Conservation (phyloP, 805 yeast species). For the Suhomyces sp. region DNA sequence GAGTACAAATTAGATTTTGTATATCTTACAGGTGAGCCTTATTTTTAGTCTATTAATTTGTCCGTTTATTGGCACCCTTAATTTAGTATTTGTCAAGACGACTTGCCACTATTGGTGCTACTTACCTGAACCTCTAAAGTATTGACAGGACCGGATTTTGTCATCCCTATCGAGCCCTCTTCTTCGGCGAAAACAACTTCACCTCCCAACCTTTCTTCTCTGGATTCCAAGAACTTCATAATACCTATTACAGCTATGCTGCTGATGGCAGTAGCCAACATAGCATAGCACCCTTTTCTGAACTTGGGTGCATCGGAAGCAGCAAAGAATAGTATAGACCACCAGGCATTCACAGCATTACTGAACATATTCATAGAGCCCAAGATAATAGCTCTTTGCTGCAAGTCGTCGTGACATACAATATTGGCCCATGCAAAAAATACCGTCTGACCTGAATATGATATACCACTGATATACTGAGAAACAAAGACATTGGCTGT, state of each 20-base stretch:
- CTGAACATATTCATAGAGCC: constrained; percentile 68
- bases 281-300: constrained; percentile 53
- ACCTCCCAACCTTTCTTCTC: constrained; percentile 22
- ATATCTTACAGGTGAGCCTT: too few relatives aligned
- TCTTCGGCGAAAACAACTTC: background rate
- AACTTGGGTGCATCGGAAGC: constrained; percentile 53
- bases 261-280: constrained; percentile 49
- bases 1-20: too few relatives aligned
- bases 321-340: constrained; percentile 52
- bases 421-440: constrained; percentile 65
- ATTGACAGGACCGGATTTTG: background rate
- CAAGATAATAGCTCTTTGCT: constrained; percentile 61
- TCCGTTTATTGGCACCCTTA: too few relatives aligned
- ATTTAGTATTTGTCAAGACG: too few relatives aligned
- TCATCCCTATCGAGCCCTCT: background rate
- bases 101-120: background rate
- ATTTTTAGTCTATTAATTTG: too few relatives aligned
- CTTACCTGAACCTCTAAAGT: background rate
- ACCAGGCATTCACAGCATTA: constrained; percentile 64
- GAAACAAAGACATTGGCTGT: constrained; percentile 47
- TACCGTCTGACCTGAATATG: constrained; percentile 59
- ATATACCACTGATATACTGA: constrained; percentile 52
- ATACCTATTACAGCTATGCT: constrained; percentile 39
- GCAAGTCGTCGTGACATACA: constrained; percentile 55
- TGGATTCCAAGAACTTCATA: constrained; percentile 44